Conservation (phyloP, 2,329 filamentous ascomycete genomes). For the Xylaria sp. region DNA sequence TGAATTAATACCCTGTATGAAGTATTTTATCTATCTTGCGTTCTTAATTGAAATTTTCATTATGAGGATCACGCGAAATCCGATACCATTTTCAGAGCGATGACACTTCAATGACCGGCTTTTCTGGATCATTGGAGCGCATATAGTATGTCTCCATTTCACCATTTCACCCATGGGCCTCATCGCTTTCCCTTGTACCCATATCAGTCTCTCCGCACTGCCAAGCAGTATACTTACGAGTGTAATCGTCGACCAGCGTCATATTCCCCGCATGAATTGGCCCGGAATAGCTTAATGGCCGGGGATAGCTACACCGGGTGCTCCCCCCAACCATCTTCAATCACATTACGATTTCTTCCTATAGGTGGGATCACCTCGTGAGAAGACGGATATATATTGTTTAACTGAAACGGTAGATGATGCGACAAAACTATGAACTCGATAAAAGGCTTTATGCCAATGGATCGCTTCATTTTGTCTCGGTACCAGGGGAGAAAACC, state of each 20-base stretch:
- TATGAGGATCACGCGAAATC: background rate
- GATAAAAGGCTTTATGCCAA: background rate
- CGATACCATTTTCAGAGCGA: background rate
- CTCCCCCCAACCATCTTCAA: background rate
- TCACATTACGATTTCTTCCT: background rate
- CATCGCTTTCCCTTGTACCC: background rate
- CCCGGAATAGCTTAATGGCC: background rate
- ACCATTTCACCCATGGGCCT: background rate
- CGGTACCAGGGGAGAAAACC: background rate
- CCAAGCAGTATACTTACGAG: slow-evolving; percentile 2
- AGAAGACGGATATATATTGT: background rate
- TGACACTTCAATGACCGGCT: background rate
- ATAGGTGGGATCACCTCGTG: slow-evolving; percentile 16
- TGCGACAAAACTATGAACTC: background rate
- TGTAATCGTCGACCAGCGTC: background rate
- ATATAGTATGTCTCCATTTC: slow-evolving; percentile 5
- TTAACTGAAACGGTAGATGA: background rate
- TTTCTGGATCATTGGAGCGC: slow-evolving; percentile 25
- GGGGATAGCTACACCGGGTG: slow-evolving; percentile 17
- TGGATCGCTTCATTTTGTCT: background rate
- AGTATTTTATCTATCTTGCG: background rate
- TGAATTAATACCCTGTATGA: background rate
- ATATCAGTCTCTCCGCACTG: slow-evolving; percentile 27
- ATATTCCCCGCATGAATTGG: slow-evolving; percentile 1
- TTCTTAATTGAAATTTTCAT: background rate